Base-by-base conservation (phyloP, 441 rosid genomes). In the Eruca vesicaria region DNA sequence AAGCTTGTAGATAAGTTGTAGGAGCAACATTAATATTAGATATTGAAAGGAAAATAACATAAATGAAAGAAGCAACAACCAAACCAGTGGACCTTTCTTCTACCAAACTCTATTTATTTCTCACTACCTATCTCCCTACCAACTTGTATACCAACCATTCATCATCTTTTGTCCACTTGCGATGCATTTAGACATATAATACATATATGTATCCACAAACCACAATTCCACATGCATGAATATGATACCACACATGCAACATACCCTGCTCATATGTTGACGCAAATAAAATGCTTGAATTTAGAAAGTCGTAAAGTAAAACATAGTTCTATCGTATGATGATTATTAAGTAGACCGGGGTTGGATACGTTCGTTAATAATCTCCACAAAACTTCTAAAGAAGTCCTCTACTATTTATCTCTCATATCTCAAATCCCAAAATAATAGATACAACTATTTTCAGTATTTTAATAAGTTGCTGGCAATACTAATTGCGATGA, bases 61-160 rank as follows among this genome's bases (percentile, higher is more conserved):
- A 78, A 78, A 72, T 72, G 81, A 78, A 53, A 69, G 77, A 78
- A 78, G 69, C 80, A 77, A 77, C 77, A 77, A 53, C 26, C 26
- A 53, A 77, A 28, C 81, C 68, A 78, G 67, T 78, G 74, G 78
- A 78, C 81, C 74, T 68, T 78, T 78, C 33, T 63, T 78, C 70
- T 78, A 78, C 81, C 81, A 78, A 78, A 78, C 81, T 61, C 77
- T 35, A 78, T 72, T 72, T 72, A 78, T 68, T 63, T 73, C 78
- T 67, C 62, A 68, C 71, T 73, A 78, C 74, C 78, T 61, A 78
- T 73, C 78, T 78, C 71, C 78, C 31, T 73, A 78, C 81, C 81
- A 68, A 78, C 81, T 67, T 78, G 58, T 77, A 71, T 77, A 78
- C 81, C 81, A 72, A 78, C 81, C 78, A 73, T 68, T 72, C 73